Evolutionary conservation across 176 grass and related monocot species (phyloP).

Genomic region (Bothriochloa decipiens): DNA sequence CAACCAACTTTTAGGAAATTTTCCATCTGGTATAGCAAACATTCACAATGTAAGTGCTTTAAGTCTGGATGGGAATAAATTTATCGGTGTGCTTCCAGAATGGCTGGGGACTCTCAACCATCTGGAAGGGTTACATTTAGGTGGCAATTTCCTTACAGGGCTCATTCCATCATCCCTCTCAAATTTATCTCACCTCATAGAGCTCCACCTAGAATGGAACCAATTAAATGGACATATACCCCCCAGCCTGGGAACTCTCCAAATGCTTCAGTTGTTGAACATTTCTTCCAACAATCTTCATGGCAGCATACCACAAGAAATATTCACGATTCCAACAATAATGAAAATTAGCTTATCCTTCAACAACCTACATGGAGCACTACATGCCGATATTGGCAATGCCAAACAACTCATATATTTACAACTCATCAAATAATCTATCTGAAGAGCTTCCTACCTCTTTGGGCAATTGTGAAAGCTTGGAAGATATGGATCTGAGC

Average conservation of each 20-base stretch:
- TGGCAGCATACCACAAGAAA: neutral
- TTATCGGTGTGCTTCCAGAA: neutral
- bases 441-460: too few species aligned
- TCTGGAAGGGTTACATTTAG: fast-evolving
- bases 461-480: too few species aligned
- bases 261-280: neutral
- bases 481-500: too few species aligned
- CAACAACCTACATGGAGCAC: too few species aligned
- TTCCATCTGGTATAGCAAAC: slow-evolving; percentile 5
- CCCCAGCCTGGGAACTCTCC: neutral
- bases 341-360: too few species aligned
- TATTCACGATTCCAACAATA: too few species aligned
- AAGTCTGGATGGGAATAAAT: neutral
- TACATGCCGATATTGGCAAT: too few species aligned
- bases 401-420: too few species aligned
- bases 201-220: neutral
- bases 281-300: neutral
- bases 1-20: neutral
- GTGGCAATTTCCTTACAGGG: neutral
- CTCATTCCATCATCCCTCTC: neutral
- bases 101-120: neutral
- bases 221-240: neutral
- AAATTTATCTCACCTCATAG: neutral
- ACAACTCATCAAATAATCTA: too few species aligned
- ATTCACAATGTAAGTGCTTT: neutral